These are phyloP conservation scores for Aspergillus calidoustus DNA, from an alignment of 2,329 filamentous ascomycete species.

Conservation along the genomic window DNA sequence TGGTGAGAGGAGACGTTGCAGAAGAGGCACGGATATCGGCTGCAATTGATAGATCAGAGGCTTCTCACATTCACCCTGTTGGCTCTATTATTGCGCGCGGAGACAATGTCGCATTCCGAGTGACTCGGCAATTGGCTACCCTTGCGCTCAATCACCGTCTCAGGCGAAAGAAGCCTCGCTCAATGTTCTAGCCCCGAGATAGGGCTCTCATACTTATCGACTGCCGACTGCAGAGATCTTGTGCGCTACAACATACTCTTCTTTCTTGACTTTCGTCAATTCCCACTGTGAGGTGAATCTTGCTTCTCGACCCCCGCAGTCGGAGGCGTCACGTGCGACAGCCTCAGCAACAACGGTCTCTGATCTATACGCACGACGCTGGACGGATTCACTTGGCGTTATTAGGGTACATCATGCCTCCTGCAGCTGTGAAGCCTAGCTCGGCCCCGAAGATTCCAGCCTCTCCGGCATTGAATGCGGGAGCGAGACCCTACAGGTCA, in stretches of 20 bases:
- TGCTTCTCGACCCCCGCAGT: neutral
- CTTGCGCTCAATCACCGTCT: conserved; percentile 7
- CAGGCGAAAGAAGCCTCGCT: conserved; percentile 4
- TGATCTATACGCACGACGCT: conserved; percentile 11
- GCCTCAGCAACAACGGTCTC: neutral
- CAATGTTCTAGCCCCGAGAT: conserved; percentile 4
- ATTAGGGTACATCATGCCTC: conserved; percentile 37
- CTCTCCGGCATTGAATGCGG: conserved; percentile 45
- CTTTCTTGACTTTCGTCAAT: neutral
- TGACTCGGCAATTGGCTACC: conserved; percentile 15
- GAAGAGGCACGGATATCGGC: neutral
- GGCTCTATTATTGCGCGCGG: conserved; percentile 4
- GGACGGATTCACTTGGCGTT: conserved; percentile 1
- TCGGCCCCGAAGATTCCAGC: conserved; percentile 36
- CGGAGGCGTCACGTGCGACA: conserved; percentile 10
- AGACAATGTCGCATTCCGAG: conserved; percentile 12
- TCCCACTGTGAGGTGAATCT: neutral
- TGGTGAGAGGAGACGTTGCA: conserved; percentile 4
- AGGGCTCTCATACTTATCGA: neutral
- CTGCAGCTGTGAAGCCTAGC: conserved; percentile 35
- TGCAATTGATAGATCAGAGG: neutral
- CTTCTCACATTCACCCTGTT: neutral
- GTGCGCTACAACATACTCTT: neutral
- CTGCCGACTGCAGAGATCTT: conserved; percentile 2
- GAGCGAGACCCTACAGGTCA: conserved; percentile 62